These are phyloP conservation scores for Helicostylum pulchrum DNA, from an alignment of 192 early-diverging fungal species.

Conservation along the genomic window DNA sequence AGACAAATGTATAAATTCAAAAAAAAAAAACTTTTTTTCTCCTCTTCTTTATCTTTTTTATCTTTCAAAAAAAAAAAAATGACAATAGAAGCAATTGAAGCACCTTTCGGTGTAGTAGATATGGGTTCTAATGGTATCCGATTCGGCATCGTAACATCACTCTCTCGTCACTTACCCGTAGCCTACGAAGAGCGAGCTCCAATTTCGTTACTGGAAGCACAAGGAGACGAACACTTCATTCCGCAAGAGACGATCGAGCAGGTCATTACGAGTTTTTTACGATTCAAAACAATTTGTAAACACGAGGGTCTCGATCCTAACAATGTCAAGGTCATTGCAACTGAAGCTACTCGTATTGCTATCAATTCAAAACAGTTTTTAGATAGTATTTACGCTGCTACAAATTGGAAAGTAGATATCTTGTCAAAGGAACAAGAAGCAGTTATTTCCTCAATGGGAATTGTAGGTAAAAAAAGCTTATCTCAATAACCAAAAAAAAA, in stretches of 20 bases:
- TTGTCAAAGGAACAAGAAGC: conserved; percentile 50
- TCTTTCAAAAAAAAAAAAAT: background rate
- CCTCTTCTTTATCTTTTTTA: background rate
- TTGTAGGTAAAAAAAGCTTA: conserved; percentile 37
- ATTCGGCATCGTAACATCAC: conserved; percentile 48
- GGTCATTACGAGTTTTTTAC: conserved; percentile 44
- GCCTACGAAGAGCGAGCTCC: conserved; percentile 53
- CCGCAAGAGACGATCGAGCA: conserved; percentile 45
- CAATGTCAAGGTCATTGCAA: conserved; percentile 50
- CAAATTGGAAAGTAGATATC: conserved; percentile 39
- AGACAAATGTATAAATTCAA: background rate
- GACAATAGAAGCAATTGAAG: conserved; percentile 5
- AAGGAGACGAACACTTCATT: conserved; percentile 36
- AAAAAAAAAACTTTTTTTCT: background rate
- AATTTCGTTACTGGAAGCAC: conserved; percentile 53
- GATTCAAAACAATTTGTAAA: conserved; percentile 47
- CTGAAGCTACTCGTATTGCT: conserved; percentile 54
- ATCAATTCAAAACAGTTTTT: conserved; percentile 46
- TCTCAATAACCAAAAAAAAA: background rate
- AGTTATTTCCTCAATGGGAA: conserved; percentile 46
- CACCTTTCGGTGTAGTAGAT: conserved; percentile 49
- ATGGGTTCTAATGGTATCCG: conserved; percentile 62
- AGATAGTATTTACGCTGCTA: conserved; percentile 39
- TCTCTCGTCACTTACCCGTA: conserved; percentile 48
- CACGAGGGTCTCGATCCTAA: conserved; percentile 35